These are phyloP conservation scores for Dioszegia aurantiaca DNA, from an alignment of 768 basidiomycete genomes.

Conservation along the genomic window DNA sequence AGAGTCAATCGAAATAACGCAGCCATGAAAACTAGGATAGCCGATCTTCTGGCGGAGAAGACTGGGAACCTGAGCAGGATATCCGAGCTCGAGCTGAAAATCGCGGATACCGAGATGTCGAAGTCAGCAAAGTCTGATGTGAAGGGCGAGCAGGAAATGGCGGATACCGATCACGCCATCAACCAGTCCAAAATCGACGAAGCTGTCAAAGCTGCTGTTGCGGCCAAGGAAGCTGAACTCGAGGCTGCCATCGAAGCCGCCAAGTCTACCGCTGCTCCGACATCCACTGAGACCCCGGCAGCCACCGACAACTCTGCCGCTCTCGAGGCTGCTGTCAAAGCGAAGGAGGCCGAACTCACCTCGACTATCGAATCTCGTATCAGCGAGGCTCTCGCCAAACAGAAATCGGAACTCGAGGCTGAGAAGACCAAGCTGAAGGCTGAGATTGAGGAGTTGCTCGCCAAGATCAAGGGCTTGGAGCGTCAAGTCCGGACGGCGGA, in stretches of 20 bases:
- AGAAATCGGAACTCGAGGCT: conserved; percentile 17
- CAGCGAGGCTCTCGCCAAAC: conserved; percentile 19
- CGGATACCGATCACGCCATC: background rate
- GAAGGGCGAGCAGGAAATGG: background rate
- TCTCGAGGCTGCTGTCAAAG: conserved; percentile 19
- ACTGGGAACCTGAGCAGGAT: conserved; percentile 15
- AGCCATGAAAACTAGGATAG: conserved; percentile 16
- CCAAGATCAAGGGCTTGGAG: conserved; percentile 38
- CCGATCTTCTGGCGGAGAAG: conserved; percentile 11
- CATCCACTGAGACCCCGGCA: background rate
- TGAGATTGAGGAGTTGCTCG: conserved; percentile 29
- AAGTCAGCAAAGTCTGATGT: background rate
- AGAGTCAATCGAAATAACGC: conserved; percentile 42
- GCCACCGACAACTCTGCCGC: background rate
- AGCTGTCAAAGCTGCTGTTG: conserved; percentile 40
- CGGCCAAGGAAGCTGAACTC: conserved; percentile 38
- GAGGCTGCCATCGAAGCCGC: conserved; percentile 25
- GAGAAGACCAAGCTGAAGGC: conserved; percentile 22
- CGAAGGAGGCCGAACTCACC: conserved; percentile 28
- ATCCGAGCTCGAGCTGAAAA: conserved; percentile 12
- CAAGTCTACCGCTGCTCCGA: background rate
- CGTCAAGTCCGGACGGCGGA: conserved; percentile 41
- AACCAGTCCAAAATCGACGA: conserved; percentile 33
- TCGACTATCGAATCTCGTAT: conserved; percentile 25
- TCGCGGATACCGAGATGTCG: background rate